These are phyloP conservation scores for Pseudonitzschia delicatissima DNA, from an alignment of 108 stramenopile species.

Conservation along the genomic window DNA sequence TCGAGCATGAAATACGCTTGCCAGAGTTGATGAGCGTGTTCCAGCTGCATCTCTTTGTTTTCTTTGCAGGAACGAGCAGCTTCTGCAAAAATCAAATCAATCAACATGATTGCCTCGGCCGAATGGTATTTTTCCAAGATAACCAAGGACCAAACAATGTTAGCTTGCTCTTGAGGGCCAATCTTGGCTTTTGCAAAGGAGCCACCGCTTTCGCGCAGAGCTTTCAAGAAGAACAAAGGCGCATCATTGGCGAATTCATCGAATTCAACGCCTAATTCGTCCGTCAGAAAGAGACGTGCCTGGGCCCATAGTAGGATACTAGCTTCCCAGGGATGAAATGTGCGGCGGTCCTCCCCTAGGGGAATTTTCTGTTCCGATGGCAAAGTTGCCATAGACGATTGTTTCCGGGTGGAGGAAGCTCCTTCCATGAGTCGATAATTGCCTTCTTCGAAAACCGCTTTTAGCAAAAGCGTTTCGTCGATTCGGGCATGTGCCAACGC, in stretches of 20 bases:
- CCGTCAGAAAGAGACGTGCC: conserved; percentile 64
- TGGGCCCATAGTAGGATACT: conserved; percentile 78
- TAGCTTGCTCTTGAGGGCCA: conserved; percentile 78
- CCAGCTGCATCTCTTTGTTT: conserved; percentile 60
- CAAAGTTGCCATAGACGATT: neutral
- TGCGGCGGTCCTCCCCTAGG: conserved; percentile 14
- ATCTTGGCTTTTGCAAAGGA: conserved; percentile 38
- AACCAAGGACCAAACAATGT: conserved; percentile 78
- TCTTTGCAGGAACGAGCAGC: conserved; percentile 41
- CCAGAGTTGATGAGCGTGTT: conserved; percentile 89
- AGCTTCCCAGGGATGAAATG: conserved; percentile 63
- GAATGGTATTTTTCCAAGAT: conserved; percentile 62
- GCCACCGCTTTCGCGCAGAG: conserved; percentile 5
- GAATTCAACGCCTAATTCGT: conserved; percentile 42
- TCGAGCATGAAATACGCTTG: conserved; percentile 72
- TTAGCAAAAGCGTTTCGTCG: conserved; percentile 53
- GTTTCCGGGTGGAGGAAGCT: neutral
- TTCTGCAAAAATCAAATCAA: conserved; percentile 55
- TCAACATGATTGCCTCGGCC: conserved; percentile 36
- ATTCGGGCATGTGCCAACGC: conserved; percentile 74
- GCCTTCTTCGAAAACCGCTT: conserved; percentile 60
- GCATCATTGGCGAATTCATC: conserved; percentile 49
- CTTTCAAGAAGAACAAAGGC: conserved; percentile 33
- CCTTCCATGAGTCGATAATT: conserved; percentile 34
- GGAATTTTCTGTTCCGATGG: neutral